Evolutionary conservation across 768 basidiomycete species (phyloP).

Genomic region (Amanita thiersii): DNA sequence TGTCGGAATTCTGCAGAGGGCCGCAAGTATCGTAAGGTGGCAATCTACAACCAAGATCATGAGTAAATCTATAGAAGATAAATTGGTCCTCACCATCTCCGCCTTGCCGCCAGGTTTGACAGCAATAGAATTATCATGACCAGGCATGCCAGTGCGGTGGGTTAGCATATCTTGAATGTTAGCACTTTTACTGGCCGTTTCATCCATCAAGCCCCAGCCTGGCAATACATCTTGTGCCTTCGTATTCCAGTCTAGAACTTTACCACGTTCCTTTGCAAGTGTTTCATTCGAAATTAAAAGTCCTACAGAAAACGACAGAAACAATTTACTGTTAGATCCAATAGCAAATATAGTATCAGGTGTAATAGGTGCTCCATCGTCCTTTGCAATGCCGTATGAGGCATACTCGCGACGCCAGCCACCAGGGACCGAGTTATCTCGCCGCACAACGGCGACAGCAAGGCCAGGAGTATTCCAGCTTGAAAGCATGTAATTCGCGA

Average conservation of each 20-base stretch:
- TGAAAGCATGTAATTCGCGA: constrained; percentile 19
- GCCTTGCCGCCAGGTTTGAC: constrained; percentile 21
- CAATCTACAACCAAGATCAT: constrained; percentile 20
- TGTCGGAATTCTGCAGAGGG: constrained; percentile 32
- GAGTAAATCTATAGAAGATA: background rate
- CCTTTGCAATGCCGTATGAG: constrained; percentile 27
- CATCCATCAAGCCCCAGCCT: constrained; percentile 31
- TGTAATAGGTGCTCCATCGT: constrained; percentile 25
- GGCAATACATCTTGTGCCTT: constrained; percentile 28
- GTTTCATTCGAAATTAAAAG: constrained; percentile 30
- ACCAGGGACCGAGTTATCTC: constrained; percentile 18
- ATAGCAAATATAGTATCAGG: constrained; percentile 37
- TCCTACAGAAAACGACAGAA: constrained; percentile 28
- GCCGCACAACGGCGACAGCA: constrained; percentile 29
- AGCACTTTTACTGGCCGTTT: constrained; percentile 23
- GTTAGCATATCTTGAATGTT: constrained; percentile 33
- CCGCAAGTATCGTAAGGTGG: constrained; percentile 26
- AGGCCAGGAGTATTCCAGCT: constrained; percentile 32
- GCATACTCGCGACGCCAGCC: constrained; percentile 32
- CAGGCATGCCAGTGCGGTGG: constrained; percentile 37
- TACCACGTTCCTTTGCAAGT: constrained; percentile 20
- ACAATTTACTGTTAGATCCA: constrained; percentile 36
- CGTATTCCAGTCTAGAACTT: constrained; percentile 27
- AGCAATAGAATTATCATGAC: constrained; percentile 30
- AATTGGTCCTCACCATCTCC: constrained; percentile 23